These are phyloP conservation scores for Curvularia hawaiiensis DNA, from an alignment of 2,329 filamentous ascomycete species.

Conservation along the genomic window DNA sequence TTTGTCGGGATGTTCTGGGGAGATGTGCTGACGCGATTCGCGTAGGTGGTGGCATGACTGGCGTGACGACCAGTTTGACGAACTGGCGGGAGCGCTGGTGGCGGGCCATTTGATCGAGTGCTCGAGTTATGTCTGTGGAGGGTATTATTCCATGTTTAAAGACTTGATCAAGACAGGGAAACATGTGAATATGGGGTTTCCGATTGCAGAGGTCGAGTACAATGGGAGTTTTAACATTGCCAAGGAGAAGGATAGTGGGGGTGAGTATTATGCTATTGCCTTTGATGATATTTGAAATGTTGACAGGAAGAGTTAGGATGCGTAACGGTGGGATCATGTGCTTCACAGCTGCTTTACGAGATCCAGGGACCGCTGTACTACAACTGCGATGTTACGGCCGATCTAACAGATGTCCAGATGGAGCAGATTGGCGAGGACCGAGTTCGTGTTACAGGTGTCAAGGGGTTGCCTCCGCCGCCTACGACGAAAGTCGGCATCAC, in stretches of 20 bases:
- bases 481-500: slow-evolving; percentile 53
- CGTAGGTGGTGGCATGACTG: slow-evolving; percentile 60
- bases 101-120: slow-evolving; percentile 51
- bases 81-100: slow-evolving; percentile 45
- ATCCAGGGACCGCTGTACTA: slow-evolving; percentile 50
- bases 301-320: slow-evolving; percentile 8
- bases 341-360: slow-evolving; percentile 56
- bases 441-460: slow-evolving; percentile 43
- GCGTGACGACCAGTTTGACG: slow-evolving; percentile 44
- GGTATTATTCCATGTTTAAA: slow-evolving; percentile 49
- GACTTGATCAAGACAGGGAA: slow-evolving; percentile 40
- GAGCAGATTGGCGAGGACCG: slow-evolving; percentile 54
- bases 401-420: slow-evolving; percentile 32
- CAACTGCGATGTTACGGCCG: slow-evolving; percentile 50
- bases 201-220: slow-evolving; percentile 28
- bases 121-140: slow-evolving; percentile 39
- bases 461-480: slow-evolving; percentile 53
- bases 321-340: slow-evolving; percentile 55
- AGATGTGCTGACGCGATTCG: slow-evolving; percentile 26
- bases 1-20: too few species aligned
- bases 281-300: neutral
- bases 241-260: slow-evolving; percentile 44
- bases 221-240: slow-evolving; percentile 28
- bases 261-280: slow-evolving; percentile 15
- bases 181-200: slow-evolving; percentile 43